Percentiles rank a stretch among this genome's conserved stretches.
Conservation (phyloP, 1,284 basidiomycete species). For the Ganoderma sinense region DNA sequence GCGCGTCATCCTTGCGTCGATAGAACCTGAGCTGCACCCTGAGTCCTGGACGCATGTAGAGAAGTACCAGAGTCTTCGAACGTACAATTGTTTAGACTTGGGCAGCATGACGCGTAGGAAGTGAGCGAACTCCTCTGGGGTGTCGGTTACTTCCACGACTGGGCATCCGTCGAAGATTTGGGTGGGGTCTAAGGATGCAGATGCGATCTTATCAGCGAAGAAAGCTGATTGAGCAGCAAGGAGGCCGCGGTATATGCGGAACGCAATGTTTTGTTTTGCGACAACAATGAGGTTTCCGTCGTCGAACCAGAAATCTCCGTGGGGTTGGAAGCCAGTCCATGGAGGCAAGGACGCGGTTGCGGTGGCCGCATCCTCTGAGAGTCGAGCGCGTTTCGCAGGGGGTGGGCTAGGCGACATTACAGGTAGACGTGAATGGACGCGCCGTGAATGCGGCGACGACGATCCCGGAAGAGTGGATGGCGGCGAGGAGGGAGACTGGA, state of each 20-base stretch:
- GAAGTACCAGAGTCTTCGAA: neutral
- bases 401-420: neutral
- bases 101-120: constrained; percentile 11
- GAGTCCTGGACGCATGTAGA: neutral
- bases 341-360: neutral
- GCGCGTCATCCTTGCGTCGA: neutral
- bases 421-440: neutral
- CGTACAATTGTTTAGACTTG: neutral
- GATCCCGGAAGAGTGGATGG: neutral
- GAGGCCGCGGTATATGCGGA: constrained; percentile 25
- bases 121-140: constrained; percentile 13
- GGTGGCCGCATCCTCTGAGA: neutral
- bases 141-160: constrained; percentile 25
- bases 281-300: constrained; percentile 7
- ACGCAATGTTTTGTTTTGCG: constrained; percentile 5
- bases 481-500: no score
- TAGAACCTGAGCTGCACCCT: neutral
- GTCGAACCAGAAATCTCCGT: neutral
- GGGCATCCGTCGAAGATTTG: constrained; percentile 22
- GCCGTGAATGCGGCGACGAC: no score
- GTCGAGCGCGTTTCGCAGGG: neutral
- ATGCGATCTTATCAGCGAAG: constrained; percentile 28
- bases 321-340: neutral
- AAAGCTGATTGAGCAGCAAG: constrained; percentile 26
- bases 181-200: neutral